Evolutionary conservation across 257 asterid genomes (phyloP).

Genomic region (Ligustrum vulgare): DNA sequence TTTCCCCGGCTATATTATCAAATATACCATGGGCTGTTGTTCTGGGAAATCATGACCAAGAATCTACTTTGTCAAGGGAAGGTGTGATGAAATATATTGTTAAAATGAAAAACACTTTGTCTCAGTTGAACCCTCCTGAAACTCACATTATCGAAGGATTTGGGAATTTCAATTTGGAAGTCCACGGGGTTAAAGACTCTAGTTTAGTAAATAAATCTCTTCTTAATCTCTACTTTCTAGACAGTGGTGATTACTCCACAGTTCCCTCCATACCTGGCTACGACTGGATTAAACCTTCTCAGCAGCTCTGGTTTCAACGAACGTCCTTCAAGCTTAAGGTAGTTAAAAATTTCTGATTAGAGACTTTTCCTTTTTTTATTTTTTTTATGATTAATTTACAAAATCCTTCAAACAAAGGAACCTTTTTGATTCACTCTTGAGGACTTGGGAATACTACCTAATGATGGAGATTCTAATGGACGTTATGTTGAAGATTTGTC

Average conservation of each 20-base stretch:
- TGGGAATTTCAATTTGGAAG: slow-evolving; percentile 30
- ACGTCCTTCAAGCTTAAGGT: slow-evolving; percentile 76
- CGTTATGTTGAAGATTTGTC: background rate
- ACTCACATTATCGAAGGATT: slow-evolving; percentile 66
- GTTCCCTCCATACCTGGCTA: slow-evolving; percentile 81
- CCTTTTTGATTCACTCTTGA: background rate
- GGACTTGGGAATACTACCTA: background rate
- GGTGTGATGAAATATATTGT: slow-evolving; percentile 77
- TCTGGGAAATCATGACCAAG: slow-evolving; percentile 93
- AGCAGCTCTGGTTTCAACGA: slow-evolving; percentile 81
- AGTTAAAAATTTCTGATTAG: background rate
- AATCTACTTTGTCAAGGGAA: slow-evolving; percentile 72
- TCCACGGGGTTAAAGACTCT: slow-evolving; percentile 65
- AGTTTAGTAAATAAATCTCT: slow-evolving; percentile 60
- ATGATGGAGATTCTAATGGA: background rate
- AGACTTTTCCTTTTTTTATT: background rate
- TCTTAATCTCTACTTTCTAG: slow-evolving; percentile 82
- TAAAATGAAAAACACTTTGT: slow-evolving; percentile 70
- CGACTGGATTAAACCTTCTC: slow-evolving; percentile 92
- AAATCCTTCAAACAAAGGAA: background rate
- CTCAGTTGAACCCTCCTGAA: slow-evolving; percentile 64
- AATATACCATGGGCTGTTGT: slow-evolving; percentile 93
- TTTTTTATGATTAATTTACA: background rate
- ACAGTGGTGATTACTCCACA: slow-evolving; percentile 89
- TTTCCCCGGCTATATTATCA: slow-evolving; percentile 71